Conservation (phyloP, 495 filamentous ascomycete genomes). For the Lophiostoma macrostomum region DNA sequence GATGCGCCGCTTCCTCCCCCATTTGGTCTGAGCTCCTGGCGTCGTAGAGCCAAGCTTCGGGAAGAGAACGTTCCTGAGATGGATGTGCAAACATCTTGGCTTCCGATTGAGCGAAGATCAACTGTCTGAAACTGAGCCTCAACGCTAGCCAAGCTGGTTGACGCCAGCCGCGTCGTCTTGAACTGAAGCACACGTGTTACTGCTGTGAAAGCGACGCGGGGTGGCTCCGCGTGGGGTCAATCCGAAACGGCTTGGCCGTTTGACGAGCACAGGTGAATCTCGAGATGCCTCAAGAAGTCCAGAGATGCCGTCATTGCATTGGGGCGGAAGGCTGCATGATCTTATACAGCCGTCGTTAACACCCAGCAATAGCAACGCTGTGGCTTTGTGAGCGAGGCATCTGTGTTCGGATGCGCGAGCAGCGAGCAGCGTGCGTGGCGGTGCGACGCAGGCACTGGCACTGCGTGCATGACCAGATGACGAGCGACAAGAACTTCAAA, state of each 20-base stretch:
- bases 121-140: constrained; percentile 5
- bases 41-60: not conserved
- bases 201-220: not conserved
- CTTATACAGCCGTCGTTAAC: no score
- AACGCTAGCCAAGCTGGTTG: not conserved
- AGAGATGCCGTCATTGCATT: not conserved
- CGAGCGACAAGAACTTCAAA: no score
- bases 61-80: not conserved
- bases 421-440: no score
- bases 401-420: no score
- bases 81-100: not conserved
- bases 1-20: not conserved
- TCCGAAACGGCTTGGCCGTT: constrained; percentile 15
- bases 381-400: no score
- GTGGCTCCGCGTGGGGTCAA: not conserved
- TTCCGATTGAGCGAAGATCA: not conserved
- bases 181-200: not conserved
- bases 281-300: constrained; percentile 3
- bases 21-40: no score
- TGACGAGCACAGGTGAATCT: constrained; percentile 2
- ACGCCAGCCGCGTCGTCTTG: not conserved
- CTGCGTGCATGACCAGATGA: no score
- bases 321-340: no score
- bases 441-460: no score
- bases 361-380: no score